Percentiles rank a stretch among this genome's conserved stretches.
Conservation (phyloP, 2,329 filamentous ascomycete species). For the Coniella lustricola region DNA sequence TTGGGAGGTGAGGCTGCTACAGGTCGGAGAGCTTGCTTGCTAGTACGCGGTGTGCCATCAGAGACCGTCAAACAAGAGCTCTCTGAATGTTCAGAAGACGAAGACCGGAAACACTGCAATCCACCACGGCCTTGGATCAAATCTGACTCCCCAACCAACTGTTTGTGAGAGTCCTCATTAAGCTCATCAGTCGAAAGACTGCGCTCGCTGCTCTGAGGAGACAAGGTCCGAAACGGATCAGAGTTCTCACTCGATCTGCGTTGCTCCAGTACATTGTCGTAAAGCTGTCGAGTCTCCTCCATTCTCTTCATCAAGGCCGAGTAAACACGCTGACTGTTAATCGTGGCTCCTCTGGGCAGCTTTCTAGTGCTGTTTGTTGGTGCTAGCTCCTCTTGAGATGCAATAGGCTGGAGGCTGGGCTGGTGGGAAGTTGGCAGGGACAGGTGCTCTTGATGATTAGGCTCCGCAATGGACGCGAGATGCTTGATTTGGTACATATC, state of each 20-base stretch:
- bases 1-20: not conserved
- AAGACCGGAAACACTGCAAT: not conserved
- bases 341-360: slow-evolving; percentile 22
- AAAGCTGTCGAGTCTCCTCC: slow-evolving; percentile 30
- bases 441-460: slow-evolving; percentile 36
- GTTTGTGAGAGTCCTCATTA: not conserved
- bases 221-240: slow-evolving; percentile 14
- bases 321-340: slow-evolving; percentile 55
- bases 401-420: slow-evolving; percentile 22
- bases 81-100: not conserved
- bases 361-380: not conserved
- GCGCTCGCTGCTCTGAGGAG: slow-evolving; percentile 7
- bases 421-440: slow-evolving; percentile 26
- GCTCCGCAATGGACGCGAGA: slow-evolving; percentile 59
- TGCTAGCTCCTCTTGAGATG: slow-evolving; percentile 15
- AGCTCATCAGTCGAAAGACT: not conserved
- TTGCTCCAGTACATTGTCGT: slow-evolving; percentile 17
- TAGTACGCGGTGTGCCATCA: not conserved
- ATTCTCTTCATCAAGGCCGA: slow-evolving; percentile 56
- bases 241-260: slow-evolving; percentile 17
- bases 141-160: not conserved
- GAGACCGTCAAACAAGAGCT: not conserved
- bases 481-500: slow-evolving; percentile 47
- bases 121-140: not conserved
- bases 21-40: slow-evolving; percentile 1